Percentiles rank a stretch among this genome's conserved stretches.
Conservation (phyloP, 2,329 filamentous ascomycete genomes). For the Fusarium dlaminii region DNA sequence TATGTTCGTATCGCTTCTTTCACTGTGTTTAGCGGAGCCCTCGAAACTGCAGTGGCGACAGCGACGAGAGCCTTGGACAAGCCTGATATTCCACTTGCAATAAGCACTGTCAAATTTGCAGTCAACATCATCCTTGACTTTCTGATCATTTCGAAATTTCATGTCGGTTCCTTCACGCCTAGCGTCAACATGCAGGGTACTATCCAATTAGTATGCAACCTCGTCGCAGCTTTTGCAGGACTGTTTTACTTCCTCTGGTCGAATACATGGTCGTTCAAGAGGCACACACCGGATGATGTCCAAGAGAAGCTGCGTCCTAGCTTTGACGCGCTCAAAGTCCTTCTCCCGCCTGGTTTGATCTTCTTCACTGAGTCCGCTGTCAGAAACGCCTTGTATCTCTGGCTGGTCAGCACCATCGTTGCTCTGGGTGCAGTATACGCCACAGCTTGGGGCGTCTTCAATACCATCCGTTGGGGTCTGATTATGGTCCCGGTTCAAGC, state of each 20-base stretch:
- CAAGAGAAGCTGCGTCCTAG: constrained; percentile 46
- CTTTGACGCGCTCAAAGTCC: constrained; percentile 56
- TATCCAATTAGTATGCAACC: constrained; percentile 69
- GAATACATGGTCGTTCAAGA: constrained; percentile 41
- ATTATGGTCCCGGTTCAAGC: constrained; percentile 78
- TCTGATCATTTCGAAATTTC: constrained; percentile 72
- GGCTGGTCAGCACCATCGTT: constrained; percentile 73
- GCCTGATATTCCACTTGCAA: constrained; percentile 74
- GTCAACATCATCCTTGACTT: constrained; percentile 75
- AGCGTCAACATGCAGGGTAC: constrained; percentile 72
- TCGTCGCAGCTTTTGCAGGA: constrained; percentile 63
- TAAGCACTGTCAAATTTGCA: constrained; percentile 70
- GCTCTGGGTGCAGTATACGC: constrained; percentile 71
- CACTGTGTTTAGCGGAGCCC: constrained; percentile 66
- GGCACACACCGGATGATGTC: background rate
- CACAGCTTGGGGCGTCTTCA: constrained; percentile 79
- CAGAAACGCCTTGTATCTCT: constrained; percentile 75
- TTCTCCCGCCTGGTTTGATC: constrained; percentile 65
- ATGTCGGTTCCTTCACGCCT: constrained; percentile 63
- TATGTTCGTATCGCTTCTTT: constrained; percentile 75
- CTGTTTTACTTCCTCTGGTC: constrained; percentile 67
- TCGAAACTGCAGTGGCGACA: constrained; percentile 70
- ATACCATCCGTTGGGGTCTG: constrained; percentile 77
- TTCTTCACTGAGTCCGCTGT: constrained; percentile 73
- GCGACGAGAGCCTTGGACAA: constrained; percentile 73